These are phyloP conservation scores for Vitis rotundifolia DNA, from an alignment of 164 flowering plant species.

Conservation along the genomic window DNA sequence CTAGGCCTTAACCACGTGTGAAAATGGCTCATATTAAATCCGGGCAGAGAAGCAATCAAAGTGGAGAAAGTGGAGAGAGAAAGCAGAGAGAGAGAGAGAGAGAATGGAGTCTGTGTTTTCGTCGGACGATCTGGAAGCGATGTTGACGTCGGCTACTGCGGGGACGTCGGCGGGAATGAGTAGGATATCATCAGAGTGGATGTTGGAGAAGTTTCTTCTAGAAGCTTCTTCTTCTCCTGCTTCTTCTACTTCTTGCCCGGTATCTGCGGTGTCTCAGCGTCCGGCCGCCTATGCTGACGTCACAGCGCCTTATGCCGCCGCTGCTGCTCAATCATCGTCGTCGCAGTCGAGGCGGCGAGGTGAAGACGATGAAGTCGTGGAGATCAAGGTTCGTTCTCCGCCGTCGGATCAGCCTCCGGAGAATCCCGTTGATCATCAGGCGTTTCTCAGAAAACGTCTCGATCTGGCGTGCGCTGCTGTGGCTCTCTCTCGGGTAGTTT, in stretches of 20 bases:
- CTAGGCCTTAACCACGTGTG: too few relatives aligned
- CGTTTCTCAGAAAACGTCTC: conserved; percentile 31
- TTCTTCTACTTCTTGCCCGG: not conserved
- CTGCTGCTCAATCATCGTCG: conserved; percentile 4
- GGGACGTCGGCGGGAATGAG: conserved; percentile 11
- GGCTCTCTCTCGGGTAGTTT: conserved; percentile 29
- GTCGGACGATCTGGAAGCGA: conserved; percentile 29
- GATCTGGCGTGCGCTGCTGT: conserved; percentile 47
- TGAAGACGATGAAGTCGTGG: conserved; percentile 21
- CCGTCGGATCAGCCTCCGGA: conserved; percentile 13
- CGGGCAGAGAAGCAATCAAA: too few relatives aligned
- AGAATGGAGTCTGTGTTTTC: conserved; percentile 21
- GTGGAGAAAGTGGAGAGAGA: too few relatives aligned
- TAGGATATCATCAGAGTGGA: conserved; percentile 43
- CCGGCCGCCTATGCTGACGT: not conserved
- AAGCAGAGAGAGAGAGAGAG: not conserved
- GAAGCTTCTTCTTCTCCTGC: conserved; percentile 17
- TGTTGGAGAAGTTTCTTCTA: conserved; percentile 27
- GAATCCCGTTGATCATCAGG: conserved; percentile 29
- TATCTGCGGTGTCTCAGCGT: not conserved
- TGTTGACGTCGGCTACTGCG: conserved; percentile 19
- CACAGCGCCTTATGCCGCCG: not conserved
- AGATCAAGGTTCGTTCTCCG: conserved; percentile 19
- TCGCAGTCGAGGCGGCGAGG: conserved; percentile 12
- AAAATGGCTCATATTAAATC: too few relatives aligned